Evolutionary conservation across 1,139 yeast genomes (phyloP), one percentile per base, ranked within the genome.

Genomic region (Geotrichum bryndzae): DNA sequence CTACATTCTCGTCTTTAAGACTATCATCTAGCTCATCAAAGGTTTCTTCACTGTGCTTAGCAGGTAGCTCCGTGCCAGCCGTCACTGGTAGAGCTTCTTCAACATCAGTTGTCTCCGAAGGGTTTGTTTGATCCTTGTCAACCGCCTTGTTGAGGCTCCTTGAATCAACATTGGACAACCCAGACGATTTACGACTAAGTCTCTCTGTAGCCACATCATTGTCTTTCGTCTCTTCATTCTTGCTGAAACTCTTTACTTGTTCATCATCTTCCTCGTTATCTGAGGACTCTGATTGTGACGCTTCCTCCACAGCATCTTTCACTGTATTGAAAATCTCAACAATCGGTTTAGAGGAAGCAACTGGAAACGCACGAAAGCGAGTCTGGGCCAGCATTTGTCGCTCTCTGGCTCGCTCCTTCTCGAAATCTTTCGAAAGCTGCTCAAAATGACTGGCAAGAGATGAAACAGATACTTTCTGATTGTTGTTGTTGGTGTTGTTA

Each of bases 301-400:
- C 74, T 56, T 78, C 83, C 54, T 79, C 81, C 8, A 90, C 96
- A 0, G 96, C 97, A 74, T 91, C 97, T 67, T 87, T 87, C 48
- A 90, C 95, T 70, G 90, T 88, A 67, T 90, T 87, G 73, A 89
- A 94, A 35, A 95, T 89, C 68, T 92, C 97, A 35, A 92, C 98
- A 62, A 90, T 88, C 0, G 99, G 98, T 65, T 83, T 85, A 3
- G 96, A 86, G 2, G 86, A 84, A 31, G 87, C 85, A 62, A 90
- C 84, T 1, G 95, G 94, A 46, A 82, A 79, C 0, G 96, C 96
- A 60, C 87, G 82, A 66, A 86, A 87, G 63, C 88, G 83, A 63
- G 84, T 83, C 31, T 81, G 82, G 46, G 80, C 79, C 60, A 88
- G 72, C 66, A 87, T 84, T 64, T 81, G 79, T 65, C 92, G 80